Conservation (phyloP, 495 filamentous ascomycete genomes). For the Aspergillus mulundensis region DNA sequence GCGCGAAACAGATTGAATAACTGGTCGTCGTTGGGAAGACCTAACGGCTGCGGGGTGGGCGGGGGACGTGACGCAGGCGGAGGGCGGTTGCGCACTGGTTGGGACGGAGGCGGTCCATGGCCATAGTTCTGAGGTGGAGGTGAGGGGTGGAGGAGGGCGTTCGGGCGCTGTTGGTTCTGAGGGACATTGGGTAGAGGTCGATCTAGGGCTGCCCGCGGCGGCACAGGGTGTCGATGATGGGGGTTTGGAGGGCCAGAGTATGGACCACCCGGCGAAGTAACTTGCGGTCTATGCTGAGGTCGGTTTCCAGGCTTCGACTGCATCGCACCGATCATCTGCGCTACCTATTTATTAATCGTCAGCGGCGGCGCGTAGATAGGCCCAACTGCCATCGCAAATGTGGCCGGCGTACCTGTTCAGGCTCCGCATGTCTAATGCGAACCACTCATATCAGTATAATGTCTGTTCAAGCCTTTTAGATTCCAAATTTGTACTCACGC, state of each 20-base stretch:
- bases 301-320: slow-evolving; percentile 18
- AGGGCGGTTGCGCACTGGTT: slow-evolving; percentile 43
- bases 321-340: slow-evolving; percentile 50
- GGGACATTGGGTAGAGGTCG: slow-evolving; percentile 32
- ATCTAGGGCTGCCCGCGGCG: slow-evolving; percentile 25
- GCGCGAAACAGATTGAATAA: slow-evolving; percentile 85
- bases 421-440: slow-evolving; percentile 76
- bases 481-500: slow-evolving; percentile 60
- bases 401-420: slow-evolving; percentile 66
- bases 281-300: slow-evolving; percentile 21
- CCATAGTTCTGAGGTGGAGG: slow-evolving; percentile 59
- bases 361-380: slow-evolving; percentile 3
- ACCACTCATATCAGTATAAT: background rate
- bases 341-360: slow-evolving; percentile 35
- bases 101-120: slow-evolving; percentile 50
- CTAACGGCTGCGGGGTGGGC: slow-evolving; percentile 50
- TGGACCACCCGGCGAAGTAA: slow-evolving; percentile 22
- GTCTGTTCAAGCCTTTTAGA: background rate
- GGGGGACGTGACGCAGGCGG: slow-evolving; percentile 58
- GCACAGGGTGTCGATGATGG: slow-evolving; percentile 18
- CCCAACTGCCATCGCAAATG: background rate
- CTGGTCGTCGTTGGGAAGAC: slow-evolving; percentile 59
- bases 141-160: slow-evolving; percentile 42
- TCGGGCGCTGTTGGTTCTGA: slow-evolving; percentile 27
- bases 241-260: slow-evolving; percentile 29